phyloP scores from a whole-genome alignment of 768 basidiomycete genomes.

The Phallus indusiatus region DNA sequence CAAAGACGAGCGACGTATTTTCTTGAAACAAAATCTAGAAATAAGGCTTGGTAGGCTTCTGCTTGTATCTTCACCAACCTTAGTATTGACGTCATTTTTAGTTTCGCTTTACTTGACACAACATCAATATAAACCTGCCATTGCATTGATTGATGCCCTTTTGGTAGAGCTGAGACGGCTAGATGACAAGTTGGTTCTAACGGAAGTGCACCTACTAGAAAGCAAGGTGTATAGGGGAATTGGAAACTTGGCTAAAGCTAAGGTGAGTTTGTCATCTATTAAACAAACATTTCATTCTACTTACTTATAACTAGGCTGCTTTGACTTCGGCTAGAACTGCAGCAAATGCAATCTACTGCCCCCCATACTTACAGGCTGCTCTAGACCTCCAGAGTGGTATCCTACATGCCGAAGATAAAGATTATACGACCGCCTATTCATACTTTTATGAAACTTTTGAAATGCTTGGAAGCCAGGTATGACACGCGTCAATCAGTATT shows the following conservation, averaged over 20 bases:
- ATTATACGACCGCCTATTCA: slow-evolving; percentile 93
- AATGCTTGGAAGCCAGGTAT: slow-evolving; percentile 65
- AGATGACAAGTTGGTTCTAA: slow-evolving; percentile 97
- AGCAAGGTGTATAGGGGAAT: slow-evolving; percentile 84
- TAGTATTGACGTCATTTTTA: not conserved
- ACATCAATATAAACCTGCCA: slow-evolving; percentile 65
- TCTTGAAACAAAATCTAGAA: slow-evolving; percentile 90
- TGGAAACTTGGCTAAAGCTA: slow-evolving; percentile 83
- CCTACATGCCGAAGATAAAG: slow-evolving; percentile 93
- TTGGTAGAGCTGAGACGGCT: slow-evolving; percentile 85
- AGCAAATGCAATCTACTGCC: slow-evolving; percentile 92
- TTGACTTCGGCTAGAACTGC: slow-evolving; percentile 87
- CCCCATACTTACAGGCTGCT: slow-evolving; percentile 51
- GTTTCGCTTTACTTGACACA: slow-evolving; percentile 21
- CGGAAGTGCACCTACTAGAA: slow-evolving; percentile 93
- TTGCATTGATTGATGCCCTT: slow-evolving; percentile 76
- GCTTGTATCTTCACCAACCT: not conserved
- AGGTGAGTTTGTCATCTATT: slow-evolving; percentile 36
- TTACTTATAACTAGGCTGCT: slow-evolving; percentile 47
- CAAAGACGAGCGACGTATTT: slow-evolving; percentile 83
- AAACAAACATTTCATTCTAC: not conserved
- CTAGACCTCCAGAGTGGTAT: slow-evolving; percentile 68
- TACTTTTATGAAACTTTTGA: slow-evolving; percentile 99
- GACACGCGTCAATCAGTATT: not conserved
- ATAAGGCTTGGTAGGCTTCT: slow-evolving; percentile 55